Evolutionary conservation across 2,329 filamentous ascomycete genomes (phyloP), one percentile per base, ranked within the genome.

Genomic region (Paradendryphiella salina): DNA sequence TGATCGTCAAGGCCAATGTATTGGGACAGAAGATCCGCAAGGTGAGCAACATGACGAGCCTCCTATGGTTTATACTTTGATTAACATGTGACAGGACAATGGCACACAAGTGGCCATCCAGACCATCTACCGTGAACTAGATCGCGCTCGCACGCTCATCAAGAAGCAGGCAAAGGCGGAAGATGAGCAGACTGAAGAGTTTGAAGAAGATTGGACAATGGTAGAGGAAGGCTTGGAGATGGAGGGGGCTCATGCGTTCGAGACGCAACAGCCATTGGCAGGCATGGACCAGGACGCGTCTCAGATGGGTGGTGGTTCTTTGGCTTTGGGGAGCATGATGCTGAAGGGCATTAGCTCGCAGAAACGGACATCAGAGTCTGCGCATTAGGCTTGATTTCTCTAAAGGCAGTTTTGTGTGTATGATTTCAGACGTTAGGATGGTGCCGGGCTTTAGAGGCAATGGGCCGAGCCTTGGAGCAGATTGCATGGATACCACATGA

Each of bases 91-190:
- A 17, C 44, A 95, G 88, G 93, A 99, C 72, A 85, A 90, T 59
- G 94, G 94, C 29, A 91, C 96, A n/a, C 85, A 87, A 39, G 88
- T 82, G 4, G 94, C 93, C 5, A 94, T 97, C 56, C 89, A 96
- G 72, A 89, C 85, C 53, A 89, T 99, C 49, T 99, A 97, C 70
- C 88, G 94, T 34, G 93, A 97, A 70, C 81, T 97, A 48, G 94
- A 97, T 69, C 96, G 96, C 65, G 92, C 94, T 31, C 89, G 84
- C 72, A 87, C 87, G 13, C 79, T 97, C 36, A 88, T 96, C 70
- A 89, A 88, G 72, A 83, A 85, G 65, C 74, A 70, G 26, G 61
- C 57, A 1, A 69, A 70, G 41, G 63, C 59, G 3, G 67, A 68
- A 20, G 51, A 75, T 72, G 54, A 71, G 64, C 44, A 56, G 71